Evolutionary conservation across 805 yeast genomes (phyloP), one percentile per base, ranked within the genome.

Genomic region (Isabelozyma rhagii): DNA sequence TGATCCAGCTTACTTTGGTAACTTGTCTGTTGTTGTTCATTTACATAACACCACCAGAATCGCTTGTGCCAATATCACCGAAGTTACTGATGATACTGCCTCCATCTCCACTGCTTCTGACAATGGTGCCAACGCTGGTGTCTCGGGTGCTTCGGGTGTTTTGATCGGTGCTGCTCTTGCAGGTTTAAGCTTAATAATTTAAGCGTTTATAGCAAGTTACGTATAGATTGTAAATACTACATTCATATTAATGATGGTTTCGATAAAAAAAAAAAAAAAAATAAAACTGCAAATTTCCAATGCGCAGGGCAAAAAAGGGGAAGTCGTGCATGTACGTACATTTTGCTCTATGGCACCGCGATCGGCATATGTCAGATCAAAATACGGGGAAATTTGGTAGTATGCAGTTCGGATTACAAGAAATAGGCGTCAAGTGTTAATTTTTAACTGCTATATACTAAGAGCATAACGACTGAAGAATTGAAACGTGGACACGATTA

Each of bases 21-120:
- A 60, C 40, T 63, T 68, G 48, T 69, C 75, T 9, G 67, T 73
- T 15, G 74, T 69, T 40, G 56, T 72, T 47, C 76, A 72, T 57
- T 66, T 55, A 41, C 49, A 50, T 47, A 62, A 72, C 55, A 58
- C 60, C 51, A 50, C 68, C 40, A 65, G 74, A 57, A 49, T 69
- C 29, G 67, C 72, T 2, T 73, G 78, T 60, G 74, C 77, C 28
- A 72, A 73, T 55, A 63, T 73, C 48, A 63, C 68, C 27, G 28
- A 45, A 45, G 36, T 31, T 1, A 57, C 47, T 40, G 29, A 48
- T 17, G 34, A 8, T 13, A 25, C 39, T 43, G 21, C 40, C 14
- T 39, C 52, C 39, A 41, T 45, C 43, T 45, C 51, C 43, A 27
- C 42, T 11, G 36, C 43, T 41, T 10, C 51, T 21, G 51, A 43